phyloP scores from a whole-genome alignment of 2,329 filamentous ascomycete genomes.

The Aspergillus persii region DNA sequence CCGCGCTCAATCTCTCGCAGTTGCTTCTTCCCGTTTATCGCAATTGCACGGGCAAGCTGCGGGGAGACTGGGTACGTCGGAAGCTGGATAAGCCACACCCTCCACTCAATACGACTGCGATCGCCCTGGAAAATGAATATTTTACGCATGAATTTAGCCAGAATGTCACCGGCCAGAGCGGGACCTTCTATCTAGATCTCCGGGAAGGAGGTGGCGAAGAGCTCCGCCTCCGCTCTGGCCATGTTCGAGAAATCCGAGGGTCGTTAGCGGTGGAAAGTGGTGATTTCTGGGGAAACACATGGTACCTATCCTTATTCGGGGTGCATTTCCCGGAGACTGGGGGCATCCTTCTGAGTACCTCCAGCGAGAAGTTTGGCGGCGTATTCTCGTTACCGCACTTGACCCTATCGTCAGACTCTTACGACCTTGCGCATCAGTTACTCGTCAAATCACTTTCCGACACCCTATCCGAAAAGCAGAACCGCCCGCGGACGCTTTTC shows the following conservation, averaged over 20 bases:
- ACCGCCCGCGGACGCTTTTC: constrained; percentile 55
- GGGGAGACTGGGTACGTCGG: constrained; percentile 70
- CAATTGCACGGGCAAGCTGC: constrained; percentile 74
- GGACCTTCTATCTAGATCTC: constrained; percentile 68
- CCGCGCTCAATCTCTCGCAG: constrained; percentile 36
- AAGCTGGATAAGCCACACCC: constrained; percentile 50
- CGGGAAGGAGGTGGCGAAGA: constrained; percentile 51
- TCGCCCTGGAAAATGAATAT: constrained; percentile 67
- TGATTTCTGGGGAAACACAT: constrained; percentile 66
- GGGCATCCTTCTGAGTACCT: constrained; percentile 76
- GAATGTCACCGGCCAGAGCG: constrained; percentile 74
- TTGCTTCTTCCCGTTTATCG: constrained; percentile 62
- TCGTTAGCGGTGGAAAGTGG: constrained; percentile 71
- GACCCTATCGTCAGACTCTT: constrained; percentile 57
- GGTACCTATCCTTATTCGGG: constrained; percentile 77
- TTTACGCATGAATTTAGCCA: constrained; percentile 66
- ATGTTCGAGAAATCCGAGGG: constrained; percentile 67
- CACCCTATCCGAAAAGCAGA: constrained; percentile 62
- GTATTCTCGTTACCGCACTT: constrained; percentile 88
- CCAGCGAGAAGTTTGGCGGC: constrained; percentile 91
- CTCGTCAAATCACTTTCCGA: constrained; percentile 71
- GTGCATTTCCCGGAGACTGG: constrained; percentile 84
- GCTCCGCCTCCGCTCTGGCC: constrained; percentile 43
- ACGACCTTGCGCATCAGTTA: constrained; percentile 59
- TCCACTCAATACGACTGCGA: constrained; percentile 63